Evolutionary conservation across 805 yeast species (phyloP).

Genomic region (Teunomyces kruisii): DNA sequence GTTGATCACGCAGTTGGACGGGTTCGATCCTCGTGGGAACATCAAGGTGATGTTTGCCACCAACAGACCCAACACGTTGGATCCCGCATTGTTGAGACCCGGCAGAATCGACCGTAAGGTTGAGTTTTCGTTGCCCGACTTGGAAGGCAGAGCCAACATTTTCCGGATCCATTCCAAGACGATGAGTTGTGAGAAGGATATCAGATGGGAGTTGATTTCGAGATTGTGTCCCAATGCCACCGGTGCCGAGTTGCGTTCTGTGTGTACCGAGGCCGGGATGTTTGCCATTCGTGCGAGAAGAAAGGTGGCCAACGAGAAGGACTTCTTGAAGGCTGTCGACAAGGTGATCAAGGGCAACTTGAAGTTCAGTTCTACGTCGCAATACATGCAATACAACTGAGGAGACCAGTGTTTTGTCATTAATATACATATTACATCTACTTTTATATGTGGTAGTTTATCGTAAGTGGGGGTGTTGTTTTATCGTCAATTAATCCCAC

Average conservation of each 20-base stretch:
- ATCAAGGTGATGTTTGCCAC: slow-evolving; percentile 99
- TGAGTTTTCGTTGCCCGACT: slow-evolving; percentile 92
- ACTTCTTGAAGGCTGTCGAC: slow-evolving; percentile 95
- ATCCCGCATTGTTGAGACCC: slow-evolving; percentile 96
- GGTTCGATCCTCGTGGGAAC: slow-evolving; percentile 98
- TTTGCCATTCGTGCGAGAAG: slow-evolving; percentile 98
- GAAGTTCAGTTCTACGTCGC: slow-evolving; percentile 95
- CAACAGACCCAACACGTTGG: slow-evolving; percentile 95
- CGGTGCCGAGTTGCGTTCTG: slow-evolving; percentile 98
- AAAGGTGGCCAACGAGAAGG: slow-evolving; percentile 97
- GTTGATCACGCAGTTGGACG: slow-evolving; percentile 95
- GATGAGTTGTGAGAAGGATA: slow-evolving; percentile 96
- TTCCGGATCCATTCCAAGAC: slow-evolving; percentile 96
- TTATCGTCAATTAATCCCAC: slow-evolving; percentile 81
- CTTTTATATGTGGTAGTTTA: no score
- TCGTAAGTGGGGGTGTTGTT: no score
- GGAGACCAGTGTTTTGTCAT: not conserved
- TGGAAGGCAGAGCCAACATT: slow-evolving; percentile 97
- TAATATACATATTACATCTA: not conserved
- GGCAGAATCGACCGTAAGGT: slow-evolving; percentile 99
- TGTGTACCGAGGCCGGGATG: slow-evolving; percentile 99
- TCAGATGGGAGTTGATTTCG: slow-evolving; percentile 97
- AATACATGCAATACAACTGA: slow-evolving; percentile 97
- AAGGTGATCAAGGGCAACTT: slow-evolving; percentile 98
- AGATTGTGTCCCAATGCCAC: slow-evolving; percentile 97